Conservation (phyloP, 768 basidiomycete genomes). For the Calocera cornea region DNA sequence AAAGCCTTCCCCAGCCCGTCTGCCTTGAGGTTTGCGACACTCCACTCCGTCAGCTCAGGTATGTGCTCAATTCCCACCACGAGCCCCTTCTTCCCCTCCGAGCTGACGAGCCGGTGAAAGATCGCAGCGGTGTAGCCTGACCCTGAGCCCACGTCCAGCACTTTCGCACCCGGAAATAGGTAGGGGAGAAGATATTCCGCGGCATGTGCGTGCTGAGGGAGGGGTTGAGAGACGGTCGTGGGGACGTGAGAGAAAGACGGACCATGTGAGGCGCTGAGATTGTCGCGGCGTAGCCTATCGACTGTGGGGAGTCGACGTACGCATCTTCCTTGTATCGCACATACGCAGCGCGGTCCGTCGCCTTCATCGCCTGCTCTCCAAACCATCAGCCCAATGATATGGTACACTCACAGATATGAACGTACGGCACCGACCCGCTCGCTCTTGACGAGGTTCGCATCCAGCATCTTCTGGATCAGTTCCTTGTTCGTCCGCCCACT, state of each 20-base stretch:
- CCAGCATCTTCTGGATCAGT: conserved; percentile 54
- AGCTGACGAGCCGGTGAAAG: conserved; percentile 52
- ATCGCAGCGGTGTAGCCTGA: conserved; percentile 80
- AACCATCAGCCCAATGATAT: not conserved
- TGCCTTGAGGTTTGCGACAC: conserved; percentile 47
- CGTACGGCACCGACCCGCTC: conserved; percentile 44
- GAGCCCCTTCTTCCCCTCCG: conserved; percentile 33
- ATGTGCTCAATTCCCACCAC: conserved; percentile 91
- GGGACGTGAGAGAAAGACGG: conserved; percentile 6
- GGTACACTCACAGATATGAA: not conserved
- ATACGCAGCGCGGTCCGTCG: conserved; percentile 58
- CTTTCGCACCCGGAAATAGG: conserved; percentile 52
- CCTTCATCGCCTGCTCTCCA: conserved; percentile 61
- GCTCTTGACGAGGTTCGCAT: conserved; percentile 41
- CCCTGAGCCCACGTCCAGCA: conserved; percentile 84
- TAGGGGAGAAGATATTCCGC: conserved; percentile 60
- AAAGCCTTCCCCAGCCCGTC: conserved; percentile 50
- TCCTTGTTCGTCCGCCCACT: conserved; percentile 55
- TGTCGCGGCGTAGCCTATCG: conserved; percentile 74
- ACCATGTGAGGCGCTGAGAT: conserved; percentile 98
- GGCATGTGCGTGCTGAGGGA: conserved; percentile 66
- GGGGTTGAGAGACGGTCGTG: not conserved
- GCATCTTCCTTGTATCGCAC: conserved; percentile 38
- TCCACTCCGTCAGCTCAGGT: conserved; percentile 56
- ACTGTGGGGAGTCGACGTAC: conserved; percentile 65